Evolutionary conservation across 768 basidiomycete species (phyloP), one percentile per base, ranked within the genome.

Genomic region (Wakefieldia striispora): DNA sequence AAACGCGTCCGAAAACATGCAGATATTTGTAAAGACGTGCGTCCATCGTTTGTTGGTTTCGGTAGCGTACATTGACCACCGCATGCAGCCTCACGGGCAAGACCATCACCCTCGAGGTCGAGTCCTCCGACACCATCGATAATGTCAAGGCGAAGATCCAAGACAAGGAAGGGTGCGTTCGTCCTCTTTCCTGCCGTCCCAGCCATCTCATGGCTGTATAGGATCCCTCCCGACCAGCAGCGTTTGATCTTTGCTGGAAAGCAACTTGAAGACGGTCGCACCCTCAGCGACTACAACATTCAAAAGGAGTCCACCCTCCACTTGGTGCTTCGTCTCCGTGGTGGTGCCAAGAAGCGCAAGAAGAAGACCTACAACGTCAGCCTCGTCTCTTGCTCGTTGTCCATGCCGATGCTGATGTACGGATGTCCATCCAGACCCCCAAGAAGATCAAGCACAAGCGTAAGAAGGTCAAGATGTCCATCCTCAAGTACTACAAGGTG

Each of bases 391-490:
- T 31, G 7, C 43, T 21, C 34, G 13, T 13, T 13, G 14, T 31
- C n/a, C 24, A 19, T 43, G 19, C 46, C 16, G 27, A 52, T 26
- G 34, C 54, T 43, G 39, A 58, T 33, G 13, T 49, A 14, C 36
- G 38, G 23, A 35, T 38, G 38, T 26, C 24, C 13, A 40, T 52
- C 24, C 61, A 90, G 88, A 95, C 93, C 66, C 94, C 93, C 73
- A 97, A 95, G 83, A 97, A 97, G 83, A 85, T 97, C 83, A 98
- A 97, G 87, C 95, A 95, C 81, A 97, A 97, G 84, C 87, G 89
- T 74, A 97, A 98, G 83, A 97, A 97, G 82, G 92, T 95, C 80
- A 98, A 97, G 88, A 97, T 99, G 93, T 77, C 94, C 66, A 97
- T 98, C 77, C 80, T 99, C 72, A 98, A 98, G 77, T 99, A 97